These are phyloP conservation scores for Cajanus cajan DNA, from an alignment of 306 rosid species.

Conservation along the genomic window DNA sequence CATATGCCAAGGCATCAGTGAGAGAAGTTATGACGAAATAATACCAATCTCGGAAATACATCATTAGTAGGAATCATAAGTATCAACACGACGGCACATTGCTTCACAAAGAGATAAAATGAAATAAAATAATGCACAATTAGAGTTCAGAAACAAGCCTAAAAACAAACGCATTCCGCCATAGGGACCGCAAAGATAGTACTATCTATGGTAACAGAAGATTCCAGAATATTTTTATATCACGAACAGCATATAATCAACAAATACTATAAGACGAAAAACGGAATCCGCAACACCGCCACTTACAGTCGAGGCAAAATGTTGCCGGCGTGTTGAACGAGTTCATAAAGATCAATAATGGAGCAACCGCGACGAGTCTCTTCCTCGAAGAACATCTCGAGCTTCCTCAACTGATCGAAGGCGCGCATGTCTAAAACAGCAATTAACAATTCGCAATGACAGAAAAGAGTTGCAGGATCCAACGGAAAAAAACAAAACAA, in stretches of 20 bases:
- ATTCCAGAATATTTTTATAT: background rate
- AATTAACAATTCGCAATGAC: conserved; percentile 16
- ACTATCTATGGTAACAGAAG: background rate
- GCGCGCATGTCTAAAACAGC: conserved; percentile 85
- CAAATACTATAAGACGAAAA: background rate
- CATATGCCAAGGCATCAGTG: background rate
- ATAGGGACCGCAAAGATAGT: background rate
- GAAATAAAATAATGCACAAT: background rate
- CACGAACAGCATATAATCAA: background rate
- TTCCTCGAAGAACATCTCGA: conserved; percentile 95
- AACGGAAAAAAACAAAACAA: background rate
- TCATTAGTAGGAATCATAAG: background rate
- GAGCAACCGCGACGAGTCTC: conserved; percentile 99
- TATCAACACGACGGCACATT: background rate
- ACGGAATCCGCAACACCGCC: background rate
- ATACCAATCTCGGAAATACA: background rate
- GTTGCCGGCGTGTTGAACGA: conserved; percentile 97
- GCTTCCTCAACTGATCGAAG: conserved; percentile 90
- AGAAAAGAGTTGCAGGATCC: conserved; percentile 23
- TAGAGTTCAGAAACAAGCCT: background rate
- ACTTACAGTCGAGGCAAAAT: conserved; percentile 93
- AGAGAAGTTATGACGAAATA: background rate
- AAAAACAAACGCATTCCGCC: background rate
- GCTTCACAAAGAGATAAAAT: background rate
- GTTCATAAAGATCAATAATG: conserved; percentile 92